These are phyloP conservation scores for Pascua sp. DNA, from an alignment of 1,284 basidiomycete species.

Conservation along the genomic window DNA sequence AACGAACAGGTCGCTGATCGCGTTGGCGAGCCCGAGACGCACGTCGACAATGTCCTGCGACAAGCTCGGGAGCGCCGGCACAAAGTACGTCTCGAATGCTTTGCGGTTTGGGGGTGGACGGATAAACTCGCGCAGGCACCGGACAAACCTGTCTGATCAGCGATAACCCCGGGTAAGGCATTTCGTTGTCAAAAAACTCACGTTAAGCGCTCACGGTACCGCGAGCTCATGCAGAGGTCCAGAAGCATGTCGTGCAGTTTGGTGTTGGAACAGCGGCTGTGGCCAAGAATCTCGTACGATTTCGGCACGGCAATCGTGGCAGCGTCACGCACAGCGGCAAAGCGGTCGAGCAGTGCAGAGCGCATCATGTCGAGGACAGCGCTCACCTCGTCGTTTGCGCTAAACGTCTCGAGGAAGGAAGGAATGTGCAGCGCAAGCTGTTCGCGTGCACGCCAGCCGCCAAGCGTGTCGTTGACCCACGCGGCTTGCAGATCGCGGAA, in stretches of 20 bases:
- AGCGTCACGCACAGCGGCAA: slow-evolving; percentile 78
- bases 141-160: slow-evolving; percentile 55
- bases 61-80: slow-evolving; percentile 60
- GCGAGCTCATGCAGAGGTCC: slow-evolving; percentile 57
- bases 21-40: slow-evolving; percentile 70
- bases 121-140: slow-evolving; percentile 65
- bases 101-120: slow-evolving; percentile 49
- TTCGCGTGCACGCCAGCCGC: slow-evolving; percentile 82
- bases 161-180: slow-evolving; percentile 18
- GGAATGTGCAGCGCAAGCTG: slow-evolving; percentile 60
- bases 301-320: slow-evolving; percentile 59
- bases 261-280: slow-evolving; percentile 44
- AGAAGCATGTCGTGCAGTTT: slow-evolving; percentile 57
- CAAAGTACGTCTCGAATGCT: slow-evolving; percentile 59
- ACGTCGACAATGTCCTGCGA: slow-evolving; percentile 77
- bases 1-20: slow-evolving; percentile 39
- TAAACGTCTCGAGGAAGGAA: slow-evolving; percentile 51
- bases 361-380: slow-evolving; percentile 57
- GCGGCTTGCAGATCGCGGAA: slow-evolving; percentile 57
- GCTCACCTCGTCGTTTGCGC: slow-evolving; percentile 27
- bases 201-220: slow-evolving; percentile 71
- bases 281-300: slow-evolving; percentile 56
- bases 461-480: slow-evolving; percentile 63
- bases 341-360: slow-evolving; percentile 69
- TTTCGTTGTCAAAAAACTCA: slow-evolving; percentile 48